Evolutionary conservation across 257 asterid genomes (phyloP), one percentile per base, ranked within the genome.

Genomic region (Solanum megistacrolobum): DNA sequence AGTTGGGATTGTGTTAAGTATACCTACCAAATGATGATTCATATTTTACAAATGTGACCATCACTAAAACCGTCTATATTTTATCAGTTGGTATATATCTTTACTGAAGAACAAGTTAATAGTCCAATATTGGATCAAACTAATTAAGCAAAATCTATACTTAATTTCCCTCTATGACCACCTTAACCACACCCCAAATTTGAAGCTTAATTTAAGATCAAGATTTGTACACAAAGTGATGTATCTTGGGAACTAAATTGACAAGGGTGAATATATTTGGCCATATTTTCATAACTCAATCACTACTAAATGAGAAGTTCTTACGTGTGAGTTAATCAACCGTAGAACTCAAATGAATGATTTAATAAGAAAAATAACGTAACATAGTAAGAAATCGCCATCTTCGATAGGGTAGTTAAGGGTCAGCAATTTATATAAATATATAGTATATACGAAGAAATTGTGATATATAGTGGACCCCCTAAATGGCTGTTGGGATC

Each of bases 21-120:
- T 46, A 87, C 89, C 89, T 89, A 90, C 87, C 31, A 46, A 83
- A 91, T 87, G 39, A 88, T 90, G 39, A 88, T 90, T 74, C 83
- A 46, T 75, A 69, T 87, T 32, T 65, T 85, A 74, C 52, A 52
- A 88, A 83, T 83, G 87, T 88, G 29, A 25, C 55, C 29, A 43
- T 9, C 21, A 52, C 21, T 52, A 16, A 16, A 52, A 52, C 23
- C 60, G 23, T 16, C 23, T 16, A 52, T 52, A 52, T 52, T 16
- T 52, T 52, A 52, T 20, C 60, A 2, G 7, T 39, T 48, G 60
- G 60, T 48, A 48, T 48, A 48, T 48, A 2, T 48, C 21, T 48
- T 48, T 48, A 48, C 21, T 48, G 21, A 48, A 48, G 21, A 5
- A 14, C 18, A 48, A 48, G 21, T 48, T 48, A 48, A 1, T 1